phyloP scores from a whole-genome alignment of 2,329 filamentous ascomycete species.

The Arthrinium puccinioides region DNA sequence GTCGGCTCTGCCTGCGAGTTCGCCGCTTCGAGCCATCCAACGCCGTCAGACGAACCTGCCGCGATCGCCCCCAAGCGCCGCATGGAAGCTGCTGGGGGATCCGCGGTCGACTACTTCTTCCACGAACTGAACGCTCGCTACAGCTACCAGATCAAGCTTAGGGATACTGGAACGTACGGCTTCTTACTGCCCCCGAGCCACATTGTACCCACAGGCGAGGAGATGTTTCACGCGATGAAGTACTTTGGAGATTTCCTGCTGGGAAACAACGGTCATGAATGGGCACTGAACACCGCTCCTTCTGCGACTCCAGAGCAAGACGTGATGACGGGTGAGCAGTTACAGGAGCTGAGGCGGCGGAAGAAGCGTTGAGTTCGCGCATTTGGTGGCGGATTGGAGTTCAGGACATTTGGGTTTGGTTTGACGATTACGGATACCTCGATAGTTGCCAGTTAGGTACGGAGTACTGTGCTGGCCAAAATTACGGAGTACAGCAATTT shows the following conservation, averaged over 20 bases:
- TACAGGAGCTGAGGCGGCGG: no score
- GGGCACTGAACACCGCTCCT: background rate
- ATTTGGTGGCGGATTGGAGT: no score
- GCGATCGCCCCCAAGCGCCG: conserved; percentile 26
- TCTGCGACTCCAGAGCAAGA: no score
- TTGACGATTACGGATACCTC: no score
- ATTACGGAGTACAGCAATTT: no score
- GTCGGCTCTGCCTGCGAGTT: conserved; percentile 84
- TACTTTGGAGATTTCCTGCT: conserved; percentile 78
- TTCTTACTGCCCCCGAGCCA: conserved; percentile 82
- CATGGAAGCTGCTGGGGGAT: conserved; percentile 73
- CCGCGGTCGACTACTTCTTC: conserved; percentile 92
- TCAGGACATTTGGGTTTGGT: no score
- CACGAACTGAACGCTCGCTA: conserved; percentile 76
- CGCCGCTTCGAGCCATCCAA: conserved; percentile 40
- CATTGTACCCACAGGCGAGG: conserved; percentile 83
- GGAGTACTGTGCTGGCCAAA: no score
- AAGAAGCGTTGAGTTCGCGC: no score
- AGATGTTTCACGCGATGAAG: conserved; percentile 75
- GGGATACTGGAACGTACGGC: conserved; percentile 90
- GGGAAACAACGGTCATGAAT: conserved; percentile 60
- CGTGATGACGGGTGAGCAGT: no score
- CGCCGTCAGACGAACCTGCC: conserved; percentile 4
- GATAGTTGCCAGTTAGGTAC: no score
- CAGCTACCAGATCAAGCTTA: conserved; percentile 88